Evolutionary conservation across 768 basidiomycete genomes (phyloP), one percentile per base, ranked within the genome.

Genomic region (Scleroderma bovista): DNA sequence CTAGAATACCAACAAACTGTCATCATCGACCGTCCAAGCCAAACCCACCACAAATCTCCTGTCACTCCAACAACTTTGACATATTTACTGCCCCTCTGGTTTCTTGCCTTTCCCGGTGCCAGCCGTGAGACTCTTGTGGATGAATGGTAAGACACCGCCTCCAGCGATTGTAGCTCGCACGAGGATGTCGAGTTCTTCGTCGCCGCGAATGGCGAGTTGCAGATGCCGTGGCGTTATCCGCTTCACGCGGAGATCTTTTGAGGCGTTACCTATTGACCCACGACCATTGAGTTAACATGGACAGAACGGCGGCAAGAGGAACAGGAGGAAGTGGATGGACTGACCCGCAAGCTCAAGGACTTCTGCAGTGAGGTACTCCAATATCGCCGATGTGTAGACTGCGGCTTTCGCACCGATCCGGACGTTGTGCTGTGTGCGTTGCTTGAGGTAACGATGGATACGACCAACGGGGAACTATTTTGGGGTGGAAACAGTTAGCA

Each of bases 351-450:
- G 81, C 66, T 97, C 94, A 46, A 98, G 73, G 9, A 98, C 94
- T 65, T 98, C 94, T 10, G 94, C 94, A 0, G 93, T 95, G 46
- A 98, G 76, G 64, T 98, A 97, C 69, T 98, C 94, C 49, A 96
- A 77, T 57, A 96, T 93, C 29, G 94, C 93, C 33, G 89, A 85
- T n/a, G 91, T 92, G 68, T 95, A 95, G 15, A 97, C 94, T 9
- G 94, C 93, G 23, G 93, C 93, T 67, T 96, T 96, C n/a, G 93
- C 94, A 24, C 93, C 94, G 56, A 98, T 92, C 33, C 93, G 87
- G 47, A 95, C 85, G 63, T 93, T 94, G 70, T 94, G 86, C 65
- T 93, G 89, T 16, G 91, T 95, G 56, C 88, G 80, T 63, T 86
- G 86, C 67, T 96, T 93, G 57, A 96, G 72, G 71, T 90, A 95